Evolutionary conservation across 108 stramenopile species (phyloP), one percentile per base, ranked within the genome.

Genomic region (Fistulifera pelliculosa): DNA sequence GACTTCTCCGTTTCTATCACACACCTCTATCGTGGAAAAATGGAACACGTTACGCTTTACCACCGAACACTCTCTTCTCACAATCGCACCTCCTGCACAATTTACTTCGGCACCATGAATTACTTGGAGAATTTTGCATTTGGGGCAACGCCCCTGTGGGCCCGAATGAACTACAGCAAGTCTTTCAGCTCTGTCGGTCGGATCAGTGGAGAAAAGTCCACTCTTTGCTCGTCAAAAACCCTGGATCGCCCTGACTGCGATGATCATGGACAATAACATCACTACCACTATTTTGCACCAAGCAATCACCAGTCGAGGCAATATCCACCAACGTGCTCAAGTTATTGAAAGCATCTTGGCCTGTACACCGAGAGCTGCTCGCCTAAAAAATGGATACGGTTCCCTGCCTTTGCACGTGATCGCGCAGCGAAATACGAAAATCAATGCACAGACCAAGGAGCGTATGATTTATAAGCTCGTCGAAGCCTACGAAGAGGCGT

Each of bases 201-300:
- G 59, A 71, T 49, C 57, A 62, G 39, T 77, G 76, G 76, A 45
- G 56, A 41, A 62, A 58, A 0, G 64, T 72, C 12, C 38, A 66
- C 23, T 17, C 58, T 5, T 62, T 61, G 38, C 40, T 73, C 39
- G 38, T 49, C 28, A 51, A 31, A 31, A 73, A 80, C 71, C 62
- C 10, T 23, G 38, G 47, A 50, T 80, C 50, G 63, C 60, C 6
- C 43, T 58, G 17, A 68, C 54, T 6, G 38, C 38, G n/a, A 71
- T 79, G 67, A 65, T 47, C 1, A 79, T 79, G 77, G 64, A 74
- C 47, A 79, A 79, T 49, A 65, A 79, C 52, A 75, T 79, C 16
- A 56, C 67, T n/a, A 74, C 73, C 12, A 79, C 73, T n/a, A 53
- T 79, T 28, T 56, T 71, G 38, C 77, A 79, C 50, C 77, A 79